phyloP scores from a whole-genome alignment of 1,284 basidiomycete species.

The Naganishia liquefaciens region DNA sequence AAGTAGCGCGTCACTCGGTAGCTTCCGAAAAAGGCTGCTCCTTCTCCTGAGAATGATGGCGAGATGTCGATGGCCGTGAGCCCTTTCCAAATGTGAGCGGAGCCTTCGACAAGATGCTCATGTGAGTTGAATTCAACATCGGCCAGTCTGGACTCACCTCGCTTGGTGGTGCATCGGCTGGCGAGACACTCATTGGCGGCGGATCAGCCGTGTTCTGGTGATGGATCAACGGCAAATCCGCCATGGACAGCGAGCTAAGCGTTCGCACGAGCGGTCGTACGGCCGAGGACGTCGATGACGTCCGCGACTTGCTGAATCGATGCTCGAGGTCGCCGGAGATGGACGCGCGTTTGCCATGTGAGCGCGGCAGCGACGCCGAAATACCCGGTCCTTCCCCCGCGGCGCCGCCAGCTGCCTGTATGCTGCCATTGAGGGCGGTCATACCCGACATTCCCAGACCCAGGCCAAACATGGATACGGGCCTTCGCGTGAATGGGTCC shows the following conservation, averaged over 20 bases:
- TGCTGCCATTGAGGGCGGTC: conserved; percentile 29
- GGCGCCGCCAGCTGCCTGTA: not conserved
- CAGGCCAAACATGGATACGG: conserved; percentile 30
- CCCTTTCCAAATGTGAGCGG: conserved; percentile 21
- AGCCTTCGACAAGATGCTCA: not conserved
- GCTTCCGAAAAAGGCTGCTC: not conserved
- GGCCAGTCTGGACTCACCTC: conserved; percentile 9
- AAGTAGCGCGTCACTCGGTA: not conserved
- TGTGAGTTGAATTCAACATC: not conserved
- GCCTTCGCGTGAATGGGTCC: conserved; percentile 32
- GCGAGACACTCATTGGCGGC: conserved; percentile 34
- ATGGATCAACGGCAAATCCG: conserved; percentile 25
- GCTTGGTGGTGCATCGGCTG: conserved; percentile 34
- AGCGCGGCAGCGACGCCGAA: conserved; percentile 12
- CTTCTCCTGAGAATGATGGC: conserved; percentile 14
- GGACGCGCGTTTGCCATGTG: conserved; percentile 20
- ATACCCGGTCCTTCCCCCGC: conserved; percentile 23
- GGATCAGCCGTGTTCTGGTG: conserved; percentile 29
- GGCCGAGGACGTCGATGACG: conserved; percentile 30
- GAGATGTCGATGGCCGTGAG: conserved; percentile 15
- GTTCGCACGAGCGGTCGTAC: conserved; percentile 30
- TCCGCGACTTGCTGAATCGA: conserved; percentile 23
- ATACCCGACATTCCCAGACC: conserved; percentile 31
- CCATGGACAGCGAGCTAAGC: conserved; percentile 32
- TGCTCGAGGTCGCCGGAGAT: conserved; percentile 23